Conservation (phyloP, 2,329 filamentous ascomycete species). For the Lasiodiplodia sp. region DNA sequence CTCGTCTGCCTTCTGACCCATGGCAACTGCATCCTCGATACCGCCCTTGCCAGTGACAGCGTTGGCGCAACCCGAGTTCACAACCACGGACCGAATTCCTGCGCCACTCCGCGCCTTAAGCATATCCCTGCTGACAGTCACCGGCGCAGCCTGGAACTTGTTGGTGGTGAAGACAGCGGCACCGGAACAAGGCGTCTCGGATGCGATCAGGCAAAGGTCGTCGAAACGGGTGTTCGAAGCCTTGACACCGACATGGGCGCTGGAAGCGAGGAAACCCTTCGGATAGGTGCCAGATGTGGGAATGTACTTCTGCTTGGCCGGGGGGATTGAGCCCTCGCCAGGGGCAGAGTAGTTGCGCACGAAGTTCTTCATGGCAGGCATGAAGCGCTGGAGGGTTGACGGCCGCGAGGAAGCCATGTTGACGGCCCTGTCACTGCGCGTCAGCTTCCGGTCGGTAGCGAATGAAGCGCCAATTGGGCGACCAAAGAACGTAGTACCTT, state of each 20-base stretch:
- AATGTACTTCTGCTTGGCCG: slow-evolving; percentile 88
- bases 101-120: slow-evolving; percentile 70
- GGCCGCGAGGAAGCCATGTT: slow-evolving; percentile 29
- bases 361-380: slow-evolving; percentile 44
- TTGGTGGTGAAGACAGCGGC: slow-evolving; percentile 98
- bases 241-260: slow-evolving; percentile 92
- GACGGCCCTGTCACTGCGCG: slow-evolving; percentile 17
- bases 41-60: slow-evolving; percentile 93
- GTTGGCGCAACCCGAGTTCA: slow-evolving; percentile 97
- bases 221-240: slow-evolving; percentile 89
- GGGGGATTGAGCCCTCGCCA: slow-evolving; percentile 68
- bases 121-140: slow-evolving; percentile 81
- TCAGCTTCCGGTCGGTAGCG: slow-evolving; percentile 5
- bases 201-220: slow-evolving; percentile 87
- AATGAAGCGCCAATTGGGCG: slow-evolving; percentile 3
- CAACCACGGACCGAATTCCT: slow-evolving; percentile 80
- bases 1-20: slow-evolving; percentile 80
- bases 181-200: slow-evolving; percentile 83
- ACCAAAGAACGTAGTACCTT: slow-evolving; percentile 4
- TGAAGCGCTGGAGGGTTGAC: slow-evolving; percentile 34
- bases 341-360: slow-evolving; percentile 67
- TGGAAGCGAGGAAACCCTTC: slow-evolving; percentile 85
- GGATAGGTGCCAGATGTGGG: slow-evolving; percentile 87
- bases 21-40: slow-evolving; percentile 83
- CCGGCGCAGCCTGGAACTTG: slow-evolving; percentile 95